Base-by-base conservation (phyloP, 441 rosid species). In the Pelargonium myrrhifolium region DNA sequence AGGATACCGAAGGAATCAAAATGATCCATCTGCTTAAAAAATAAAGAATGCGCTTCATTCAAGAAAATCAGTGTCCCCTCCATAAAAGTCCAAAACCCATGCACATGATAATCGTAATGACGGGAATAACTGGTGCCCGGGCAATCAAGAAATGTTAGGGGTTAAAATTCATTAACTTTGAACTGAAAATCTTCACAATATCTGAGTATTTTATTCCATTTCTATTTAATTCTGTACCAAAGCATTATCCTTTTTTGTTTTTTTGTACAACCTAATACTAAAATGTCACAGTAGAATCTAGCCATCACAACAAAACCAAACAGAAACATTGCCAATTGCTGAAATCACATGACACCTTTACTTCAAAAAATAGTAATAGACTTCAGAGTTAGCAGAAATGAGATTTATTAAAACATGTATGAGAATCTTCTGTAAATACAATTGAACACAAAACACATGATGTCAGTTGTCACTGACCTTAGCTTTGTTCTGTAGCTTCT, bases 401-500 rank as follows among this genome's bases (percentile, higher is more conserved):
- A 47, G 14, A 47, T 4, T 28, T 28, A 28, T 28, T n/a, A n/a
- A n/a, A 28, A 28, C 31, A 28, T 28, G 31, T 28, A 28, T 28
- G 31, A 2, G 31, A 28, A 28, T 28, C 31, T 28, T 28, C 31
- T 28, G 31, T 28, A 28, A 28, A 28, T 28, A 28, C 31, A 28
- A 59, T 20, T 1, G 6, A 53, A 64, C 4, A 18, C 20, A 49
- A 42, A 20, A 56, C 2, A 61, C 3, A 49, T 40, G 69, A 66
- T 17, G 53, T 61, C 9, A 72, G n/a, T n/a, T n/a, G n/a, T n/a
- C n/a, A n/a, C 72, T 68, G 43, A 85, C 96, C 90, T 82, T 84
- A 26, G 95, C 69, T 77, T 88, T 92, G 0, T 74, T 72, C 70
- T 84, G 85, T 47, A 89, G 73, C 72, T 86, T 89, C 70, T 82